Conservation (phyloP, 495 filamentous ascomycete genomes). For the Astrothelium subdiscretum region DNA sequence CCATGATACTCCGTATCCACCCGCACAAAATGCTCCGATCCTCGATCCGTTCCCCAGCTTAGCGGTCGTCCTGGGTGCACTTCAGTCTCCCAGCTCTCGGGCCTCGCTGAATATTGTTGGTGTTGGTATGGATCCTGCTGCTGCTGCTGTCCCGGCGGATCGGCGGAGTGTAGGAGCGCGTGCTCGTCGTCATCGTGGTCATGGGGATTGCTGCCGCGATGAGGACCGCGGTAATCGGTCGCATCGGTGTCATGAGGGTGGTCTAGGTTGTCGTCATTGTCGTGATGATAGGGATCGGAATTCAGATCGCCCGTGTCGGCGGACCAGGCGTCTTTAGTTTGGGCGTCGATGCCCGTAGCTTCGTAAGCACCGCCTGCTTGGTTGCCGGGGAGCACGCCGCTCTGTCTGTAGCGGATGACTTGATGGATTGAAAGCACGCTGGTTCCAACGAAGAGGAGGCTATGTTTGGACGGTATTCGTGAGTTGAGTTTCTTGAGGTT, state of each 20-base stretch:
- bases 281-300: slow-evolving; percentile 7
- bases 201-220: slow-evolving; percentile 16
- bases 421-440: slow-evolving; percentile 66
- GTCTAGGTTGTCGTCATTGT: slow-evolving; percentile 1
- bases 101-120: neutral
- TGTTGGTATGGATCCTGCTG: neutral
- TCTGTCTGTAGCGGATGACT: slow-evolving; percentile 63
- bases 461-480: slow-evolving; percentile 21
- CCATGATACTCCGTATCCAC: neutral
- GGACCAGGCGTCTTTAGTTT: slow-evolving; percentile 23
- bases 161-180: slow-evolving; percentile 16
- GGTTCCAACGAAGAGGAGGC: slow-evolving; percentile 63
- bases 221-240: slow-evolving; percentile 6
- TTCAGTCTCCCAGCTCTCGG: slow-evolving; percentile 11
- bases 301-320: slow-evolving; percentile 23
- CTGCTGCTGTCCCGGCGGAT: slow-evolving; percentile 3
- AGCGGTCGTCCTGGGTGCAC: slow-evolving; percentile 23
- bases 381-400: slow-evolving; percentile 62
- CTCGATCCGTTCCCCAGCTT: slow-evolving; percentile 22
- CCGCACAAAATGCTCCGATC: neutral
- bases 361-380: slow-evolving; percentile 10
- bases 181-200: slow-evolving; percentile 20
- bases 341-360: slow-evolving; percentile 2
- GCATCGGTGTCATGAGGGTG: neutral
- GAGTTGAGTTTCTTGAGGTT: neutral